phyloP scores from a whole-genome alignment of 352 stramenopile genomes.

The Globisporangium heterothallicum region DNA sequence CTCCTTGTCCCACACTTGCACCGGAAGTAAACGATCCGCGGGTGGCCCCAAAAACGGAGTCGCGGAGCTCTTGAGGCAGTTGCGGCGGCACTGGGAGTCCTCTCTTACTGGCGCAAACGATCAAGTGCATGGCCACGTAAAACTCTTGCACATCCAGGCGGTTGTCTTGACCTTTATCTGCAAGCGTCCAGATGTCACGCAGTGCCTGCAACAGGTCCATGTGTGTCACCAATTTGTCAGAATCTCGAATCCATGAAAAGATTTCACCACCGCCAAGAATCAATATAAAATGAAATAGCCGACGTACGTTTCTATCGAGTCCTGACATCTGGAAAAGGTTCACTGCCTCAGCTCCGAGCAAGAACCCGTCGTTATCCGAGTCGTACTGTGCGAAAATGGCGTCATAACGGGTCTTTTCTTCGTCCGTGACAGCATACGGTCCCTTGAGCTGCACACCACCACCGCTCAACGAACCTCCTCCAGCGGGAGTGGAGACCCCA shows the following conservation, averaged over 20 bases:
- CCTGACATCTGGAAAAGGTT: constrained; percentile 92
- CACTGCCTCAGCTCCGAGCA: constrained; percentile 87
- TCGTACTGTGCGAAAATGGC: constrained; percentile 91
- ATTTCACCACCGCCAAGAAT: background rate
- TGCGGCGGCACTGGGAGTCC: constrained; percentile 63
- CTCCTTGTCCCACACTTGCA: background rate
- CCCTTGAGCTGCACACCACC: constrained; percentile 5
- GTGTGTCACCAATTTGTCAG: background rate
- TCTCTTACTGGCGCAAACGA: constrained; percentile 93
- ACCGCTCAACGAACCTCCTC: background rate
- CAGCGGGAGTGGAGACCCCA: background rate
- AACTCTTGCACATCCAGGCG: constrained; percentile 91
- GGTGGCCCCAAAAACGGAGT: constrained; percentile 45
- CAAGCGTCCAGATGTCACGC: constrained; percentile 90
- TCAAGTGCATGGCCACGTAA: constrained; percentile 95
- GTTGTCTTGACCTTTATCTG: constrained; percentile 88
- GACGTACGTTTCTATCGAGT: constrained; percentile 77
- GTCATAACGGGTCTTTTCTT: constrained; percentile 90
- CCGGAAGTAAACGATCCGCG: constrained; percentile 11
- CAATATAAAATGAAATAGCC: background rate
- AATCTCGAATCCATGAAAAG: too few relatives aligned
- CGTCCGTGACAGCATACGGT: constrained; percentile 79
- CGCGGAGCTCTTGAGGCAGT: constrained; percentile 60
- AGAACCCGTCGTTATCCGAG: constrained; percentile 85
- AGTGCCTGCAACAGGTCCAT: constrained; percentile 38